phyloP scores from a whole-genome alignment of 75 land plant species.

The Picea glauca region DNA sequence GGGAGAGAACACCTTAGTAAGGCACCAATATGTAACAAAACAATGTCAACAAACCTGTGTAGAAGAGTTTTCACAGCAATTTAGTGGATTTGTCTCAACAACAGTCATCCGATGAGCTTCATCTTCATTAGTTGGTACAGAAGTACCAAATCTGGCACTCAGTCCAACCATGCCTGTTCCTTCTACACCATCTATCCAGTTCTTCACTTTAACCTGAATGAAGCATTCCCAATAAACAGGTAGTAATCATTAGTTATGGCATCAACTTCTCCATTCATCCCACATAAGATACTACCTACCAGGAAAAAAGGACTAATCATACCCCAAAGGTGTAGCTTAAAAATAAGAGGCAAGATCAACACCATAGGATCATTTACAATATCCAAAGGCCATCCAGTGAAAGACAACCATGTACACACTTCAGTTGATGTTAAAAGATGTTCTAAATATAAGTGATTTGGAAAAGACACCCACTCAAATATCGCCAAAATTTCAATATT shows the following conservation, averaged over 20 bases:
- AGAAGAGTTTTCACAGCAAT: constrained; percentile 49
- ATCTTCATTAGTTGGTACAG: constrained; percentile 34
- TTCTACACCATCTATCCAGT: constrained; percentile 59
- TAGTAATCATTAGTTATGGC: background rate
- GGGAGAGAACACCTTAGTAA: background rate
- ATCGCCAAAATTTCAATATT: background rate
- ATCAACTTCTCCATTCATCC: background rate
- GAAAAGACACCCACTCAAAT: background rate
- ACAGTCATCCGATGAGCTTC: constrained; percentile 36
- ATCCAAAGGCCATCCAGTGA: background rate
- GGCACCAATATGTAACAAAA: background rate
- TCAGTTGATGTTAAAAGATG: background rate
- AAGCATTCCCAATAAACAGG: background rate
- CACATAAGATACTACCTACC: background rate
- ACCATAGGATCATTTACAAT: background rate
- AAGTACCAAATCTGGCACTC: constrained; percentile 81
- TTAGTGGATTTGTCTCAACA: constrained; percentile 47
- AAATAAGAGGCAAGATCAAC: background rate
- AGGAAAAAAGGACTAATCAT: background rate
- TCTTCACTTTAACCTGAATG: constrained; percentile 77
- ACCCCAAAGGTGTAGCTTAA: background rate
- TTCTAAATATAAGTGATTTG: background rate
- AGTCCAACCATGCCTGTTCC: constrained; percentile 48
- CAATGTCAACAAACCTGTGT: constrained; percentile 29
- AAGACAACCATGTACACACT: background rate